phyloP scores from a whole-genome alignment of 2,329 filamentous ascomycete genomes.

The Zelopaecilomyces penicillatus region DNA sequence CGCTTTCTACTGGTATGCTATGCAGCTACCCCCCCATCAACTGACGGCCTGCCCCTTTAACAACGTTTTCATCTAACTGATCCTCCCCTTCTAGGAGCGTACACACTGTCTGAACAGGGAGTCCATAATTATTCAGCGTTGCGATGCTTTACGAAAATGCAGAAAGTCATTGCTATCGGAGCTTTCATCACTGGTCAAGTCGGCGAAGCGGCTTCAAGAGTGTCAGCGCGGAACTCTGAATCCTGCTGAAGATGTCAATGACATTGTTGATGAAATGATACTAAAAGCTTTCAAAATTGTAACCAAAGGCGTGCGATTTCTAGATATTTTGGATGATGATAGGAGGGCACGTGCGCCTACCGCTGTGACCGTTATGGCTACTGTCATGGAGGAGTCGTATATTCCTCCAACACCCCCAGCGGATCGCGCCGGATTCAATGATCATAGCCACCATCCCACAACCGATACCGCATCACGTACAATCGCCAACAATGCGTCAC shows the following conservation, averaged over 20 bases:
- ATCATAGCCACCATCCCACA: constrained; percentile 21
- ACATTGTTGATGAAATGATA: constrained; percentile 85
- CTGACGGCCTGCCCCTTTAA: too few species aligned
- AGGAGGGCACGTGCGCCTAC: constrained; percentile 39
- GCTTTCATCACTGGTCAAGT: constrained; percentile 80
- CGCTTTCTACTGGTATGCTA: constrained; percentile 73
- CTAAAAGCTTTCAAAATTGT: constrained; percentile 90
- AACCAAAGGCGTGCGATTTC: constrained; percentile 80
- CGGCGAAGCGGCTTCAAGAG: constrained; percentile 77
- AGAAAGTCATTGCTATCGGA: constrained; percentile 85
- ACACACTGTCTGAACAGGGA: constrained; percentile 83
- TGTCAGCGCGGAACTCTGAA: constrained; percentile 44
- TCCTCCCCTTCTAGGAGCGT: constrained; percentile 54
- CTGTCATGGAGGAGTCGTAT: constrained; percentile 48
- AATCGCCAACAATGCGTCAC: constrained; percentile 22
- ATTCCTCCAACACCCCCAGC: constrained; percentile 57
- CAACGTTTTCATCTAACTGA: constrained; percentile 5
- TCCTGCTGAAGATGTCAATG: constrained; percentile 53
- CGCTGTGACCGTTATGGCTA: constrained; percentile 52
- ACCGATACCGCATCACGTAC: constrained; percentile 33
- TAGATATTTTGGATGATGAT: constrained; percentile 73
- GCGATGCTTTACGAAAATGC: constrained; percentile 67
- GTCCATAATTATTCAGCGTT: constrained; percentile 62
- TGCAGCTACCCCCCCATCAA: background rate
- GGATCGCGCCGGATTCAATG: constrained; percentile 44